phyloP scores from a whole-genome alignment of 2,329 filamentous ascomycete species.

The Pseudogymnoascus sp. region DNA sequence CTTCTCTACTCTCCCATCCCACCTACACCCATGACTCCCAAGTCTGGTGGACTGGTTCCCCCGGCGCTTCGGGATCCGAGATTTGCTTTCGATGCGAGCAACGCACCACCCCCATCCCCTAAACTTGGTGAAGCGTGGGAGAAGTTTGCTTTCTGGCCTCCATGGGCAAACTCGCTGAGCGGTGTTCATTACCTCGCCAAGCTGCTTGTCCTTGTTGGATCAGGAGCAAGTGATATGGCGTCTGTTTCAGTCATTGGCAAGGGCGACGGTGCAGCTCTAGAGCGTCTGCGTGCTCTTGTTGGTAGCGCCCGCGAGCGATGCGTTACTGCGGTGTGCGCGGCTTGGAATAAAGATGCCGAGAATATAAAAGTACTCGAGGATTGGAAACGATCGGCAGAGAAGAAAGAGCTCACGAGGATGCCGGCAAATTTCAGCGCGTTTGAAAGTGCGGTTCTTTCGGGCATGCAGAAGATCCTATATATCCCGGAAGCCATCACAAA shows the following conservation, averaged over 20 bases:
- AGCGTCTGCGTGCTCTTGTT: conserved; percentile 69
- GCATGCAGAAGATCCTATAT: conserved; percentile 94
- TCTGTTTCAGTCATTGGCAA: conserved; percentile 59
- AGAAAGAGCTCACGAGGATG: conserved; percentile 84
- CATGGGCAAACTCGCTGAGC: conserved; percentile 82
- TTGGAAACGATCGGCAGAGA: conserved; percentile 78
- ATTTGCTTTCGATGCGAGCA: conserved; percentile 73
- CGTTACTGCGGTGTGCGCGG: conserved; percentile 74
- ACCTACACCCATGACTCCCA: conserved; percentile 60
- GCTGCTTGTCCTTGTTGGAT: conserved; percentile 75
- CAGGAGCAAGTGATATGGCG: conserved; percentile 78
- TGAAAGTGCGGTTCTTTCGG: conserved; percentile 70
- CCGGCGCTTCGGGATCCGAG: conserved; percentile 59
- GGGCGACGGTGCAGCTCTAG: conserved; percentile 50
- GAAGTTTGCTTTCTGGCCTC: conserved; percentile 92
- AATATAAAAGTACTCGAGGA: conserved; percentile 89
- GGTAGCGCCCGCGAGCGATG: conserved; percentile 75
- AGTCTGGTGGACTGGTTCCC: conserved; percentile 45
- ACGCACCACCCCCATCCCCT: conserved; percentile 68
- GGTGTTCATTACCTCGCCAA: conserved; percentile 85
- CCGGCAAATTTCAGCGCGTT: conserved; percentile 79
- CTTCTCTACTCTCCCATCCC: conserved; percentile 76
- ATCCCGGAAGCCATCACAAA: conserved; percentile 78
- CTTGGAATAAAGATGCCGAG: conserved; percentile 91
- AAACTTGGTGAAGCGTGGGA: conserved; percentile 82